phyloP scores from a whole-genome alignment of 139 green algal genomes.

The Coccomyxa sp. region DNA sequence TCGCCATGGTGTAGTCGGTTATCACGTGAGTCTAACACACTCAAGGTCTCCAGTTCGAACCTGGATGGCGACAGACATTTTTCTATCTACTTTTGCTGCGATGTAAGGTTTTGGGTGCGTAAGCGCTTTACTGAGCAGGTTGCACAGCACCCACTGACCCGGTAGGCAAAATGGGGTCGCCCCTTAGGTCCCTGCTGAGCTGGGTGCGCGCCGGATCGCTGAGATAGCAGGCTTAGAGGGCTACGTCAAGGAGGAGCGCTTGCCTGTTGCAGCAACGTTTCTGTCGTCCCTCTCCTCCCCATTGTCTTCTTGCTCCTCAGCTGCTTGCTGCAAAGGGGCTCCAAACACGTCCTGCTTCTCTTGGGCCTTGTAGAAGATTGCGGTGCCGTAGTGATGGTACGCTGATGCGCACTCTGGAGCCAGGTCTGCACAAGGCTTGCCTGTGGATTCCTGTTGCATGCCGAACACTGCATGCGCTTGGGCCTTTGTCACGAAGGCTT shows the following conservation, averaged over 20 bases:
- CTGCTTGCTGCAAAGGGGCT: conserved; percentile 14
- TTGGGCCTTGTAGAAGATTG: conserved; percentile 67
- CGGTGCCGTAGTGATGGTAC: conserved; percentile 64
- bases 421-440: conserved; percentile 30
- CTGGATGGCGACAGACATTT: background rate
- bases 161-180: too few relatives aligned
- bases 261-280: background rate
- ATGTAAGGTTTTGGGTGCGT: too few relatives aligned
- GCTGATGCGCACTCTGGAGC: conserved; percentile 46
- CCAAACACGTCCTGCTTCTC: conserved; percentile 59
- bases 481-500: background rate
- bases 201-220: too few relatives aligned
- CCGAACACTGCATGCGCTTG: background rate
- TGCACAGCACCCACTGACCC: too few relatives aligned
- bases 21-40: background rate
- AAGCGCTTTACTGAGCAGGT: too few relatives aligned
- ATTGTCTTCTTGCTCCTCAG: conserved; percentile 6
- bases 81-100: too few relatives aligned
- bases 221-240: background rate
- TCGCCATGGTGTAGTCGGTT: background rate
- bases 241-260: background rate
- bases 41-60: background rate
- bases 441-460: background rate
- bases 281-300: background rate
- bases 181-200: too few relatives aligned